Base-by-base conservation (phyloP, 768 basidiomycete species). In the Phylloporus sp. region DNA sequence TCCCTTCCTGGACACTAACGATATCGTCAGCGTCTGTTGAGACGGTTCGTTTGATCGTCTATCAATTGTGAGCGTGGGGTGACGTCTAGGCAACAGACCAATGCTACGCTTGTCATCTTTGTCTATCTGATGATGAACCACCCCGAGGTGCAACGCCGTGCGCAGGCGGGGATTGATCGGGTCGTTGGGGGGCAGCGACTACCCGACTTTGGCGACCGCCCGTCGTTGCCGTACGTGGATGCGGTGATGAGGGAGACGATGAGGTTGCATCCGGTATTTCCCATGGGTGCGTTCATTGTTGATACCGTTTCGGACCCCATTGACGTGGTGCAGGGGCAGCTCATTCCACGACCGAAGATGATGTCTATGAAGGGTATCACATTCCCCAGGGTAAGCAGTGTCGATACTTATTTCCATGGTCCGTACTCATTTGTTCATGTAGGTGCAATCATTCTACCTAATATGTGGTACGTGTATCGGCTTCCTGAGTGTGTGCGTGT, bases 321-420 rank as follows among this genome's bases (percentile, higher is more conserved):
- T 52, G 8, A 49, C 4, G 15, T 22, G 5, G 3, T 23, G 9
- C 28, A 75, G 75, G 70, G 23, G 53, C 75, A 13, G 71, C 73
- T 13, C 76, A 76, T 49, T 58, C 61, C 21, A 66, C 69, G 10
- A 66, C 43, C 6, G 55, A 57, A 7, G 69, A 71, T 9, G 67
- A 71, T 47, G 48, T 60, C 5, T 73, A 71, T 49, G 51, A 58
- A 17, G 71, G 69, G 1, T 68, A 69, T 38, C 35, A 52, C 41
- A 69, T 74, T 31, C 71, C 70, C 0, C 18, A 40, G 39, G 59
- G 58, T 57, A 18, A 20, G 42, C 0, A 5, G 4, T 4, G 1
- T 27, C 27, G 18, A 18, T 6, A 4, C 17, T 18, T 29, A 4
- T n/a, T n/a, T n/a, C n/a, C 0, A 21, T 18, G 14, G 3, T 5